Base-by-base conservation (phyloP, 2,329 filamentous ascomycete genomes). In the Blastomyces silverae region DNA sequence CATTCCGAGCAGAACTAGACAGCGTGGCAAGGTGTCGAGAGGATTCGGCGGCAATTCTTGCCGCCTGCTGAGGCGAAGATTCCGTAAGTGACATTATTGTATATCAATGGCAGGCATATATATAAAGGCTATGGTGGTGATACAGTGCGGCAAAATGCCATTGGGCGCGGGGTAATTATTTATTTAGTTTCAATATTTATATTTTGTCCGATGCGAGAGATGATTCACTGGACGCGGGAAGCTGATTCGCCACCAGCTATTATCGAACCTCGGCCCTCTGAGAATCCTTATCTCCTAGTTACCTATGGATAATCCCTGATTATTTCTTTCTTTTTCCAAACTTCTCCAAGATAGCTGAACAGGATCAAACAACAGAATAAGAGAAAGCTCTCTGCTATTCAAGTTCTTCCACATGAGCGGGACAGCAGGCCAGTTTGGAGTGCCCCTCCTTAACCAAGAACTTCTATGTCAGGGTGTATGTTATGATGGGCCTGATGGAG, bases 11-110 rank as follows among this genome's bases (percentile, higher is more conserved):
- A 52, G 83, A 79, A 50, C 86, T 85, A 3, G 91, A 84, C 60
- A 97, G 86, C 1, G 90, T 89, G 60, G 92, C 91, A 56, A 99
- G 86, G 62, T 86, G 85, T 74, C 91, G 89, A 42, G 94, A 96
- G 20, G 93, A 91, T 58, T 84, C 79, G 73, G 92, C 92, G 67
- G 93, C 93, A 59, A 88, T 84, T 71, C 83, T 83, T 48, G 93
- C 93, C 62, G 90, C 89, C 69, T 92, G 87, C 64, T 85, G 81
- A 59, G 93, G 90, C 42, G 88, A 89, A 63, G 89, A 90, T 76
- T 90, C 92, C 60, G 92, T 96, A 66, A 97, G 83, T 69, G 93
- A 96, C 94, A 97, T 96, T 69, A 10, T 61, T 59, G 37, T 25
- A 39, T 34, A 57, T 34, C 53, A 39, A 57, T 57, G 34, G 37